Percentiles rank a stretch among this genome's conserved stretches.
Evolutionary conservation across 2,329 filamentous ascomycete species (phyloP).

Genomic region (Colletotrichum gigasporum): DNA sequence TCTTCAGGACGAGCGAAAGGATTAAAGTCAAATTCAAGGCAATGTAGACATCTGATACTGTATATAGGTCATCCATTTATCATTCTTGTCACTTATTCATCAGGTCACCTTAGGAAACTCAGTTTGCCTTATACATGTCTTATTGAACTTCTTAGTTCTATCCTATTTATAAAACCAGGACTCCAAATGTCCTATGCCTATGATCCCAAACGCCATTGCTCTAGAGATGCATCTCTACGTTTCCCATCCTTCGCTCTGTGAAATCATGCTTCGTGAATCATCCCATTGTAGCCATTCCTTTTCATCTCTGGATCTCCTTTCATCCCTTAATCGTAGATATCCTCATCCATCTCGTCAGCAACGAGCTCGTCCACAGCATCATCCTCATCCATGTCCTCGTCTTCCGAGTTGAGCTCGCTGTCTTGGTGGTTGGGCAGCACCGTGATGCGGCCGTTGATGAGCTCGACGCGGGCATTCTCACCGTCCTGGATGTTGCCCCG

Average conservation of each 20-base stretch:
- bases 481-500: constrained; percentile 86
- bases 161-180: background rate
- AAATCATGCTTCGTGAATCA: constrained; percentile 13
- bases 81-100: background rate
- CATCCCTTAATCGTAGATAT: constrained; percentile 54
- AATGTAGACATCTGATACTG: too few relatives aligned
- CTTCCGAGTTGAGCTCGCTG: constrained; percentile 64
- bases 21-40: too few relatives aligned
- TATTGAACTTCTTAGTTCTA: constrained; percentile 10
- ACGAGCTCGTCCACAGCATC: constrained; percentile 77
- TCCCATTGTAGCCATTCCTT: background rate
- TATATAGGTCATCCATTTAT: too few relatives aligned
- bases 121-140: background rate
- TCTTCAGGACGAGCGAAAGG: too few relatives aligned
- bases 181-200: background rate
- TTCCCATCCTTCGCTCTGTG: background rate
- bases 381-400: constrained; percentile 77
- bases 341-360: constrained; percentile 69
- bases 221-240: background rate
- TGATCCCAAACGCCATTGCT: constrained; percentile 16
- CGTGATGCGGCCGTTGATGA: constrained; percentile 81
- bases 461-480: constrained; percentile 81
- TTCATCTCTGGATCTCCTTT: background rate
- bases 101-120: background rate
- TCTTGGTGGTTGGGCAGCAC: constrained; percentile 85